Evolutionary conservation across 2,329 filamentous ascomycete species (phyloP), one percentile per base, ranked within the genome.

Genomic region (Phaeoacremonium minimum): DNA sequence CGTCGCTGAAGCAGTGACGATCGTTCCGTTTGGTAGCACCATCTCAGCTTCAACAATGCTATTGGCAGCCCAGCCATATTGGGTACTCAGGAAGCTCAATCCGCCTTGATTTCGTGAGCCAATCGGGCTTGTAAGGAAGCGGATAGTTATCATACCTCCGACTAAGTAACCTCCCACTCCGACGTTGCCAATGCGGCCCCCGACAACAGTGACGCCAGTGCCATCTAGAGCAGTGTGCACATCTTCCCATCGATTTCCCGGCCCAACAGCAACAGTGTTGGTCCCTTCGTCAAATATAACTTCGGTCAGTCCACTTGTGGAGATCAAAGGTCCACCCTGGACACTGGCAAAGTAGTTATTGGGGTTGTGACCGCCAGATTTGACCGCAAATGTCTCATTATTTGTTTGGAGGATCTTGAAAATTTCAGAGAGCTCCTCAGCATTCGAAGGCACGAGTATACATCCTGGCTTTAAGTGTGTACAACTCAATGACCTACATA

Each of bases 311-410:
- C 63, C 54, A 40, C 56, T 58, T 9, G 73, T 61, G 13, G 72
- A 72, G 42, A 80, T 67, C 5, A 73, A 51, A 2, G 73, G 57
- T 0, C 71, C 72, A 3, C 56, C 64, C 12, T 65, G 52, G 32
- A 72, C 67, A 44, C 67, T 79, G 3, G 74, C 65, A 28, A 67
- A 69, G 42, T 69, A 68, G 14, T 69, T 61, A 47, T 77, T 76
- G 4, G 73, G 69, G 38, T 71, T 73, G 53, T 80, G 75, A 1
- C 76, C 77, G 18, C 75, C 76, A 7, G 70, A 71, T 45, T 75
- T 73, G 45, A 76, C 55, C 6, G 75, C 74, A 44, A 80, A 80
- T 4, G 51, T 17, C n/a, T 39, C 37, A 7, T 39, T 39, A 13
- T 36, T 35, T 15, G 18, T 26, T 11, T 29, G 14, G 17, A 39